phyloP scores from a whole-genome alignment of 352 stramenopile species.

The Blastocystis sp. region DNA sequence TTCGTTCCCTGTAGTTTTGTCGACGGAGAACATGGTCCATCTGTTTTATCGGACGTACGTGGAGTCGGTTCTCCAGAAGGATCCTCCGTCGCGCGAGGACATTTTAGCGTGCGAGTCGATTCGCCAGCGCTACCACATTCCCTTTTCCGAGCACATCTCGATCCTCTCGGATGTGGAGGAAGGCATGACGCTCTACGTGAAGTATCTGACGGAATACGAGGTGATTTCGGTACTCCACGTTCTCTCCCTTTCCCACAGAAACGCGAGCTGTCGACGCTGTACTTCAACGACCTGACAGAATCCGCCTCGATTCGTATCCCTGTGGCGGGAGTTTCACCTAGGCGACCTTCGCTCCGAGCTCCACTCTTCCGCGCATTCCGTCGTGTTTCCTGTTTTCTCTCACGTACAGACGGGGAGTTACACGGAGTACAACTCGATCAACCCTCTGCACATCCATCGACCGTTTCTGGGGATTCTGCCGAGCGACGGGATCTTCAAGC shows the following conservation, averaged over 20 bases:
- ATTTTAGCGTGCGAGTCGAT: constrained; percentile 11
- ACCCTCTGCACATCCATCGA: neutral
- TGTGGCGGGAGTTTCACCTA: neutral
- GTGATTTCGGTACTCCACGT: neutral
- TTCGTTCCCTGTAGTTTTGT: neutral
- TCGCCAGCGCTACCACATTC: constrained; percentile 15
- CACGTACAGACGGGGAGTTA: neutral
- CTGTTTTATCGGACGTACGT: constrained; percentile 23
- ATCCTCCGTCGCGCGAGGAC: neutral
- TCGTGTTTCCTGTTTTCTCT: neutral
- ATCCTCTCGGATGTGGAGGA: constrained; percentile 36
- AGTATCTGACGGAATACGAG: neutral
- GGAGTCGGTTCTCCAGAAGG: neutral
- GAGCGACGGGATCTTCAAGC: constrained; percentile 26
- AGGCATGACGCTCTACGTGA: neutral
- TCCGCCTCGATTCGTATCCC: neutral
- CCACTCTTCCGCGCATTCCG: neutral
- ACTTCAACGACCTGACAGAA: neutral
- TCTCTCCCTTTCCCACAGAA: neutral
- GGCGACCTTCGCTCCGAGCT: neutral
- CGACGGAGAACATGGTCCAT: constrained; percentile 4
- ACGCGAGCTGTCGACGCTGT: neutral
- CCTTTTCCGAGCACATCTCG: neutral
- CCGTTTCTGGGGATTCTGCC: constrained; percentile 17
- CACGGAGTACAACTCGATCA: constrained; percentile 20